These are phyloP conservation scores for Trichoderma gamsii DNA, from an alignment of 495 filamentous ascomycete genomes.

Conservation along the genomic window DNA sequence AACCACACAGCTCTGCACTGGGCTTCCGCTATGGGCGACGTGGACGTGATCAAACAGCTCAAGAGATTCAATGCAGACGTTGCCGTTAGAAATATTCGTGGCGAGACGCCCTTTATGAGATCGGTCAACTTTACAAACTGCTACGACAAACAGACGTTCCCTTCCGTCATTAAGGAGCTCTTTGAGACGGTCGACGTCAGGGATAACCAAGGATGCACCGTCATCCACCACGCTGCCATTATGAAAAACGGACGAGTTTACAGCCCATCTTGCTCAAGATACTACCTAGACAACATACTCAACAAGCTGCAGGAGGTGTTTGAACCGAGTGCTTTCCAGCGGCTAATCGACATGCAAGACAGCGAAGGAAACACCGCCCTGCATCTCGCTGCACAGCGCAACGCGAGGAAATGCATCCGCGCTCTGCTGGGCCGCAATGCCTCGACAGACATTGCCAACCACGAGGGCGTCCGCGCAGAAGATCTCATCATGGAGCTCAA, in stretches of 20 bases:
- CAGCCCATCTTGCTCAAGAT: constrained; percentile 76
- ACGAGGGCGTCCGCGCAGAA: constrained; percentile 69
- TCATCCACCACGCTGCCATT: constrained; percentile 87
- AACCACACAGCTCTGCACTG: constrained; percentile 89
- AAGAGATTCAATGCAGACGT: constrained; percentile 67
- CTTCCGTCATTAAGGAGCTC: constrained; percentile 70
- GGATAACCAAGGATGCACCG: constrained; percentile 73
- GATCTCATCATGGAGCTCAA: constrained; percentile 61
- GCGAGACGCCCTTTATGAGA: constrained; percentile 93
- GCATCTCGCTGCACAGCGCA: constrained; percentile 76
- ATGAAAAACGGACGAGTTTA: constrained; percentile 66
- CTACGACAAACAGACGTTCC: constrained; percentile 82
- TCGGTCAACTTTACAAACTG: constrained; percentile 94
- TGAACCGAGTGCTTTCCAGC: constrained; percentile 60
- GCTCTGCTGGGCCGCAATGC: constrained; percentile 66
- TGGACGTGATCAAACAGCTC: constrained; percentile 81
- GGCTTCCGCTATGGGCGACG: constrained; percentile 96
- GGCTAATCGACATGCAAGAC: constrained; percentile 68
- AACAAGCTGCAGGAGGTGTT: constrained; percentile 69
- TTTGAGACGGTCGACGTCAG: constrained; percentile 64
- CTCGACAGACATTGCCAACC: constrained; percentile 71
- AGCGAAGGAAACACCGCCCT: constrained; percentile 80
- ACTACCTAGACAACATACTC: constrained; percentile 88
- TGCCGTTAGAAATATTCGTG: constrained; percentile 62
- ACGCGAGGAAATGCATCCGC: constrained; percentile 66